A percentile compares a stretch with the other conserved stretches of the same genome.
Conservation (phyloP, 805 yeast genomes). For the Saccharomyces eubayanus region DNA sequence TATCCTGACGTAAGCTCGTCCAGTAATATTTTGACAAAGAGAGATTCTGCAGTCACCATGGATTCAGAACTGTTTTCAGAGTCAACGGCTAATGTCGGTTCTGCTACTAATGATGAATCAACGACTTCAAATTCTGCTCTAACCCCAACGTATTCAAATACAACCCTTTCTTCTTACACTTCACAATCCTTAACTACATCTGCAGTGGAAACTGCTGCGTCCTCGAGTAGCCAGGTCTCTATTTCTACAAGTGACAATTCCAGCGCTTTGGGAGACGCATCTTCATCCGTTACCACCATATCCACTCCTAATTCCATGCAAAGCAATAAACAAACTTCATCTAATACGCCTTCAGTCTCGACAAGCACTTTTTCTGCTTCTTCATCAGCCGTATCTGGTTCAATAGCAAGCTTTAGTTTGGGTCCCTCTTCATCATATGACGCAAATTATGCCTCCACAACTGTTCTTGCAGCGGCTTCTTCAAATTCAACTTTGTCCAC, state of each 20-base stretch:
- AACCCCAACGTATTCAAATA: not conserved
- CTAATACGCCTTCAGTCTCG: constrained; percentile 4
- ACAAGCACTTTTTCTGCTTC: constrained; percentile 1
- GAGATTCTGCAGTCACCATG: constrained; percentile 11
- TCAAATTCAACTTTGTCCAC: not conserved
- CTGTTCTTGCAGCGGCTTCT: not conserved
- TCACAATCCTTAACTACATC: not conserved
- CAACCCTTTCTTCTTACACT: not conserved
- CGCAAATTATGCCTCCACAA: not conserved
- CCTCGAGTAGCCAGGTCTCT: not conserved
- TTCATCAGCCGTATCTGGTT: not conserved
- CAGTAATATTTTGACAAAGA: not conserved
- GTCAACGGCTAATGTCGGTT: constrained; percentile 5
- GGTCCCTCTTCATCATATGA: not conserved
- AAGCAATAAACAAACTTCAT: not conserved
- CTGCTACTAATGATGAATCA: constrained; percentile 2
- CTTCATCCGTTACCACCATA: not conserved
- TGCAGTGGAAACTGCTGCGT: not conserved
- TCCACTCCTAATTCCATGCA: not conserved
- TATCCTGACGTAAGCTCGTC: constrained; percentile 1
- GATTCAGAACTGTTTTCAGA: constrained; percentile 5
- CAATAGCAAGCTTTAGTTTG: too few species aligned
- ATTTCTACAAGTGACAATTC: not conserved
- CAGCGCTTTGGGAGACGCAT: not conserved
- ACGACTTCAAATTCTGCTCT: not conserved